Conservation (phyloP, 2,329 filamentous ascomycete species). For the Phyllosticta citribraziliensis region DNA sequence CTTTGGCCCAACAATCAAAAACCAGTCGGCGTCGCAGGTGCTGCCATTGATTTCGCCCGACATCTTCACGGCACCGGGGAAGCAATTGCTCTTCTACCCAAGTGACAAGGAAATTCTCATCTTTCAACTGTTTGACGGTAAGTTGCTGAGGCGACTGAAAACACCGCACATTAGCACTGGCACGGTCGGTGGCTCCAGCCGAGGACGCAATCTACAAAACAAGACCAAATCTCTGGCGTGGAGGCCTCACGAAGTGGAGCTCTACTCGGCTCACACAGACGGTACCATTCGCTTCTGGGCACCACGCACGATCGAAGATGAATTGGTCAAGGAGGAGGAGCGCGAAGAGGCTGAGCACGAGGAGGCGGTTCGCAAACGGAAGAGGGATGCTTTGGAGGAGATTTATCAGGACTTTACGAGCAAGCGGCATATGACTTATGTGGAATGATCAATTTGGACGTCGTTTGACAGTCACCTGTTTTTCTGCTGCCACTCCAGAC, state of each 20-base stretch:
- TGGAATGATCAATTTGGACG: background rate
- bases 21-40: slow-evolving; percentile 39
- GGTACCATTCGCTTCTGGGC: slow-evolving; percentile 76
- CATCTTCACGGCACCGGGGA: slow-evolving; percentile 43
- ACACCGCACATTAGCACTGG: slow-evolving; percentile 38
- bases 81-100: slow-evolving; percentile 68
- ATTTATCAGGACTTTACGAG: slow-evolving; percentile 37
- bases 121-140: slow-evolving; percentile 70
- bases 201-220: slow-evolving; percentile 19
- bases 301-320: slow-evolving; percentile 46
- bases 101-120: slow-evolving; percentile 67
- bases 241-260: slow-evolving; percentile 58
- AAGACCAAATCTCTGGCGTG: slow-evolving; percentile 69
- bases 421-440: slow-evolving; percentile 1
- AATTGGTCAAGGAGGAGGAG: slow-evolving; percentile 33
- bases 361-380: slow-evolving; percentile 43
- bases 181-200: slow-evolving; percentile 11
- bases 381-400: slow-evolving; percentile 66
- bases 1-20: slow-evolving; percentile 75
- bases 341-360: slow-evolving; percentile 24
- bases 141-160: slow-evolving; percentile 59
- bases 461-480: background rate
- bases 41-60: slow-evolving; percentile 48
- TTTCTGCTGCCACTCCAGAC: background rate
- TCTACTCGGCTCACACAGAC: slow-evolving; percentile 78